phyloP scores from a whole-genome alignment of 2,329 filamentous ascomycete genomes.

The Pseudocercospora macadamiae region DNA sequence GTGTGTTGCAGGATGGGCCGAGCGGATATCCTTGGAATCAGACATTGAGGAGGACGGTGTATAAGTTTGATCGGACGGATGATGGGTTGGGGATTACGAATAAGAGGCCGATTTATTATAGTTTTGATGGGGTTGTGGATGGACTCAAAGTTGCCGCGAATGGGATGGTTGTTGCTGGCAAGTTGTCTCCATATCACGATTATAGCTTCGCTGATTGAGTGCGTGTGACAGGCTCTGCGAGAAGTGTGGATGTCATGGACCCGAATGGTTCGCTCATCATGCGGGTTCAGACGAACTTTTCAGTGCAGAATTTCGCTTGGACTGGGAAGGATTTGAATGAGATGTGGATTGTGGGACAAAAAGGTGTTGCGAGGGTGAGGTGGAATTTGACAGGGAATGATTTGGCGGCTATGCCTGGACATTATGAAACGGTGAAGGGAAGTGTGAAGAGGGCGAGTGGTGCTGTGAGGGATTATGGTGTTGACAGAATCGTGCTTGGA shows the following conservation, averaged over 20 bases:
- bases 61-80: no score
- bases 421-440: no score
- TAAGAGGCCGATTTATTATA: no score
- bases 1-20: background rate
- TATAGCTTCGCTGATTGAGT: no score
- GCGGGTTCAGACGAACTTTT: conserved; percentile 47
- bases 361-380: conserved; percentile 44
- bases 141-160: no score
- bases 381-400: conserved; percentile 43
- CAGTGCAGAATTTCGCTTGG: conserved; percentile 51
- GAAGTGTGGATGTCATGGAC: conserved; percentile 47
- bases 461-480: no score
- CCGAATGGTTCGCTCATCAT: conserved; percentile 42
- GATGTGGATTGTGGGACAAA: conserved; percentile 47
- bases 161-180: no score
- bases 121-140: no score
- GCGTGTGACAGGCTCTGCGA: conserved; percentile 44
- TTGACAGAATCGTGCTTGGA: no score
- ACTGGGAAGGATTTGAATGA: conserved; percentile 43
- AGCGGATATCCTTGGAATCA: conserved; percentile 15
- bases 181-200: no score
- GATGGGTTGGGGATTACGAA: no score
- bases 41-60: conserved; percentile 17
- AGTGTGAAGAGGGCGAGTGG: no score
- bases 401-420: conserved; percentile 18